Evolutionary conservation across 179 eudicot species (phyloP).

Genomic region (Actinidia polygama): DNA sequence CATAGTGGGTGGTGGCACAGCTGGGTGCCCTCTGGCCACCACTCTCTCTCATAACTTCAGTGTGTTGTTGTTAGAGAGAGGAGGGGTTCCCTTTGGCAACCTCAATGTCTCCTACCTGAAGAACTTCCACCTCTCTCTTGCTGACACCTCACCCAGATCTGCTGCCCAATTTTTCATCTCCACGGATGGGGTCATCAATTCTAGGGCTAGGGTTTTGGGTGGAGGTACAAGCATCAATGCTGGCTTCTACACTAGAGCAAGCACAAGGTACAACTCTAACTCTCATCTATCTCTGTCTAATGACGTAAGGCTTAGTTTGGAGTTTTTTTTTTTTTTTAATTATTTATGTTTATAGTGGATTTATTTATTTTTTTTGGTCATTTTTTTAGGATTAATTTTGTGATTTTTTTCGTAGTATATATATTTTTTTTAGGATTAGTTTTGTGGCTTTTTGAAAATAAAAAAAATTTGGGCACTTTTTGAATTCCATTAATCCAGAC

Average conservation of each 20-base stretch:
- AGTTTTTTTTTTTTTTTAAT: too few species aligned
- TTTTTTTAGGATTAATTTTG: too few species aligned
- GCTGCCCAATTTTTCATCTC: slow-evolving; percentile 78
- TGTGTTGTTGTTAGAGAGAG: slow-evolving; percentile 81
- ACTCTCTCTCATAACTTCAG: slow-evolving; percentile 72
- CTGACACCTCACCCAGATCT: slow-evolving; percentile 69
- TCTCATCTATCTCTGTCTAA: slow-evolving; percentile 9
- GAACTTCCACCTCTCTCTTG: slow-evolving; percentile 80
- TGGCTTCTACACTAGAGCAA: slow-evolving; percentile 90
- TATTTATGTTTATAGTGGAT: too few species aligned
- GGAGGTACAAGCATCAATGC: slow-evolving; percentile 93
- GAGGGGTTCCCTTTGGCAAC: slow-evolving; percentile 80
- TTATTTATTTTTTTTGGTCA: too few species aligned
- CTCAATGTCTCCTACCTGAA: slow-evolving; percentile 59
- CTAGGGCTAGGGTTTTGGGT: slow-evolving; percentile 84
- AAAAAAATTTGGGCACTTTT: too few species aligned
- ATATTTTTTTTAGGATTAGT: too few species aligned
- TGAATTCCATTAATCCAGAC: too few species aligned
- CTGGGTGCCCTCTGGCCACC: slow-evolving; percentile 89
- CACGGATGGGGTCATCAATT: slow-evolving; percentile 80
- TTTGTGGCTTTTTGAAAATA: too few species aligned
- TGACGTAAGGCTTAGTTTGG: too few species aligned
- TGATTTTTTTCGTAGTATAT: too few species aligned
- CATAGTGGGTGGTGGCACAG: slow-evolving; percentile 92
- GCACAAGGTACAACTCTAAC: slow-evolving; percentile 57